phyloP scores from a whole-genome alignment of 2,329 filamentous ascomycete species.

The Xylaria polymorpha region DNA sequence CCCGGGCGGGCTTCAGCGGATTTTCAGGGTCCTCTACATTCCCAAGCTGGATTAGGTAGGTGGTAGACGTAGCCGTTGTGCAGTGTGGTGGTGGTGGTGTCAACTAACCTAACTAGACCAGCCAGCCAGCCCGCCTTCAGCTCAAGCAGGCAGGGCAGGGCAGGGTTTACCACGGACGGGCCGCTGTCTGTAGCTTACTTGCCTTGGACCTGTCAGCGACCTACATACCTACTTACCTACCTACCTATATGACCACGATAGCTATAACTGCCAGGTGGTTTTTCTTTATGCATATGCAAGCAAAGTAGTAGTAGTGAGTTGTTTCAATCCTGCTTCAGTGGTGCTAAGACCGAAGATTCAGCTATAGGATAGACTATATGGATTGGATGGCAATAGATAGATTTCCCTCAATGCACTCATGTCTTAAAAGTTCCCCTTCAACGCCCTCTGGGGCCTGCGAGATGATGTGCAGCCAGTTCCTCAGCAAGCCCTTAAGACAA shows the following conservation, averaged over 20 bases:
- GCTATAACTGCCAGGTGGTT: too few species aligned
- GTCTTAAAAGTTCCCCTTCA: neutral
- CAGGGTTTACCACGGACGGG: slow-evolving; percentile 9
- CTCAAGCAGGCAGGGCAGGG: slow-evolving; percentile 5
- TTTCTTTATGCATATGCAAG: neutral
- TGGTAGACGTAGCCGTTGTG: neutral
- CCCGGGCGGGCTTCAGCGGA: neutral
- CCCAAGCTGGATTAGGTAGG: slow-evolving; percentile 19
- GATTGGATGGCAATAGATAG: neutral
- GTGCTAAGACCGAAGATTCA: neutral
- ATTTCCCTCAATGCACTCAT: slow-evolving; percentile 1
- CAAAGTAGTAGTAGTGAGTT: neutral
- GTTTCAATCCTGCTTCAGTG: slow-evolving; percentile 1
- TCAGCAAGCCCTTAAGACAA: slow-evolving; percentile 1
- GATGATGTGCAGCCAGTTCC: slow-evolving; percentile 27
- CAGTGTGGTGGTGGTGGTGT: neutral
- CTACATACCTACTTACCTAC: neutral
- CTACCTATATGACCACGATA: neutral
- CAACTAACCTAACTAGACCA: neutral
- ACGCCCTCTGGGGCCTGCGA: slow-evolving; percentile 5
- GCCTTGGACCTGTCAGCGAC: neutral
- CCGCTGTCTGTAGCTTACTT: slow-evolving; percentile 11
- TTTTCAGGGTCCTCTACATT: slow-evolving; percentile 17
- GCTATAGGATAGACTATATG: slow-evolving; percentile 2
- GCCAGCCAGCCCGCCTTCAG: neutral